Conservation (phyloP, 2,329 filamentous ascomycete species). For the Colletotrichum coccodes region DNA sequence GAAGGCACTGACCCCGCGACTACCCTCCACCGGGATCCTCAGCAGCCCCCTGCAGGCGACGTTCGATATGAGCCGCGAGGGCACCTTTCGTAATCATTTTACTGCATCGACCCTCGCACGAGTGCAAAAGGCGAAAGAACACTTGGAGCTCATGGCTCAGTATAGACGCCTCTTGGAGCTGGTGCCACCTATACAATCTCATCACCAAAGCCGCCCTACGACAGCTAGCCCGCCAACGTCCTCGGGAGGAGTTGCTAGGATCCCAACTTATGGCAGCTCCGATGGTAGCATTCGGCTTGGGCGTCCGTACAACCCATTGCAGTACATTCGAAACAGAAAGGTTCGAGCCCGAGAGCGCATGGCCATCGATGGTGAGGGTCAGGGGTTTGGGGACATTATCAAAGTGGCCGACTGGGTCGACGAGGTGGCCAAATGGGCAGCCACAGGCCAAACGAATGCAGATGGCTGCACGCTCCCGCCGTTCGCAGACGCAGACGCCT, state of each 20-base stretch:
- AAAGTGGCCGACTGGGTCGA: slow-evolving; percentile 83
- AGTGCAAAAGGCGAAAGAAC: slow-evolving; percentile 84
- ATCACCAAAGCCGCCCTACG: slow-evolving; percentile 45
- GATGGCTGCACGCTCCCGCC: slow-evolving; percentile 54
- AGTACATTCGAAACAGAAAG: slow-evolving; percentile 91
- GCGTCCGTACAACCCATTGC: slow-evolving; percentile 88
- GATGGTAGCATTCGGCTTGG: slow-evolving; percentile 59
- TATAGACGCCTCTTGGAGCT: slow-evolving; percentile 84
- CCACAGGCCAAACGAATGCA: slow-evolving; percentile 43
- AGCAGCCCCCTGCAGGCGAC: slow-evolving; percentile 58
- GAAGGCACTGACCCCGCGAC: slow-evolving; percentile 50
- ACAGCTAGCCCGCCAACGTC: slow-evolving; percentile 55
- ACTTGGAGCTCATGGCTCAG: slow-evolving; percentile 87
- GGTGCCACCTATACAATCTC: slow-evolving; percentile 76
- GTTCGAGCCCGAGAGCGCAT: slow-evolving; percentile 82
- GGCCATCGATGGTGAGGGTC: slow-evolving; percentile 76
- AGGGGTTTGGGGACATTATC: slow-evolving; percentile 80
- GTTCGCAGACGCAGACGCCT: slow-evolving; percentile 58
- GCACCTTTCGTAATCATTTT: slow-evolving; percentile 70
- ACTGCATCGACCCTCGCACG: slow-evolving; percentile 84
- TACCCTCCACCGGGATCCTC: slow-evolving; percentile 51
- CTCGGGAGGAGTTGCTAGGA: slow-evolving; percentile 45
- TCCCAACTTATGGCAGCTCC: slow-evolving; percentile 39
- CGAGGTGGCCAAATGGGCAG: slow-evolving; percentile 64
- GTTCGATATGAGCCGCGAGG: slow-evolving; percentile 56